Conservation (phyloP, 768 basidiomycete genomes). For the Tulasnella sp. region DNA sequence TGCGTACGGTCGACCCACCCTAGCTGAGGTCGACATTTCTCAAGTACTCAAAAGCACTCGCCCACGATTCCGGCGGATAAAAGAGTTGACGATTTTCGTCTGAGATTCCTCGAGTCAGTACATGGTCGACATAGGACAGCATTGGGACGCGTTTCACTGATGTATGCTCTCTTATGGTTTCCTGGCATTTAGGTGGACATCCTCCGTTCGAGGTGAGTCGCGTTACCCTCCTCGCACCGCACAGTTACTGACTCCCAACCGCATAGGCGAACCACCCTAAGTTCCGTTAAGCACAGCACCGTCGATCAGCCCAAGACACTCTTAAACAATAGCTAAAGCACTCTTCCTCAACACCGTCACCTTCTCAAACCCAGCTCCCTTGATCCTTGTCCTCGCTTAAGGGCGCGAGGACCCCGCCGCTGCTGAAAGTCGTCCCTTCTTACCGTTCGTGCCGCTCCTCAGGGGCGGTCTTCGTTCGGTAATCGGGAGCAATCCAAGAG, state of each 20-base stretch:
- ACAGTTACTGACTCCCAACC: slow-evolving; percentile 20
- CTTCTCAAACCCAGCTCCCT: slow-evolving; percentile 36
- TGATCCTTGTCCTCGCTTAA: slow-evolving; percentile 62
- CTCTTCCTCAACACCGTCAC: slow-evolving; percentile 26
- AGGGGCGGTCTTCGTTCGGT: slow-evolving; percentile 77
- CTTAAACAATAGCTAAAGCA: slow-evolving; percentile 26
- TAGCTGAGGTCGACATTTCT: not conserved
- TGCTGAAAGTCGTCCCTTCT: slow-evolving; percentile 51
- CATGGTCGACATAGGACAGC: slow-evolving; percentile 8
- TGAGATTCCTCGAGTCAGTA: slow-evolving; percentile 72
- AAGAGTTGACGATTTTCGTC: slow-evolving; percentile 76
- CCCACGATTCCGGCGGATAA: slow-evolving; percentile 71
- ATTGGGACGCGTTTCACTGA: slow-evolving; percentile 28
- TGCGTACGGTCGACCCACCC: slow-evolving; percentile 9
- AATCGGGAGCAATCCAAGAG: slow-evolving; percentile 46
- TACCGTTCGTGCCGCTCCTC: slow-evolving; percentile 62
- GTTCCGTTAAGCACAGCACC: slow-evolving; percentile 37
- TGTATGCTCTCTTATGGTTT: slow-evolving; percentile 29
- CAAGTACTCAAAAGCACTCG: not conserved
- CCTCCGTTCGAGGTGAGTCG: slow-evolving; percentile 66
- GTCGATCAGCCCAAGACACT: slow-evolving; percentile 26
- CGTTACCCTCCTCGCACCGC: slow-evolving; percentile 25
- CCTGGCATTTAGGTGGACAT: slow-evolving; percentile 50
- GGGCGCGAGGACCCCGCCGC: slow-evolving; percentile 63
- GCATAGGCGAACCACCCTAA: slow-evolving; percentile 77